These are phyloP conservation scores for Mesembryanthemum crystallinum DNA, from an alignment of 148 eudicot species.

Conservation along the genomic window DNA sequence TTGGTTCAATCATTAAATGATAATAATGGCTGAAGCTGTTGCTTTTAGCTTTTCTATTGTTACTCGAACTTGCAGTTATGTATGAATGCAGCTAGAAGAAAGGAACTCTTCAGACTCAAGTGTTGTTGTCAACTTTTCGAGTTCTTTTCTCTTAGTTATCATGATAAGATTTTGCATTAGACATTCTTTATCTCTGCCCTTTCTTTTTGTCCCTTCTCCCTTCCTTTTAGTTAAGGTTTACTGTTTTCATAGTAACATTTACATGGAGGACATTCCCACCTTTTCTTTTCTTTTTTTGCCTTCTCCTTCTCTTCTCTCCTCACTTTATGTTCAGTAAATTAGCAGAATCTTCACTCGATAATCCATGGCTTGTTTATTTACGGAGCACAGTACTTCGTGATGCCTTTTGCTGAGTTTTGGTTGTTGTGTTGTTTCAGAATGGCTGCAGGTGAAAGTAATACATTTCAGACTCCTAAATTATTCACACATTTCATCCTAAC, in stretches of 20 bases:
- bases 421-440: neutral
- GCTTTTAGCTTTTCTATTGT: slow-evolving; percentile 24
- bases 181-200: slow-evolving; percentile 13
- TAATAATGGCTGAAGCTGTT: slow-evolving; percentile 18
- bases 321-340: neutral
- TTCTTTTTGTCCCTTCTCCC: slow-evolving; percentile 16
- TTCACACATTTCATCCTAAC: neutral
- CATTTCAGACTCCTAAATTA: neutral
- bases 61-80: slow-evolving; percentile 14
- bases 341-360: no score
- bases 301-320: neutral
- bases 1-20: slow-evolving; percentile 11
- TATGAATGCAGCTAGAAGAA: slow-evolving; percentile 30
- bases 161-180: slow-evolving; percentile 14
- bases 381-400: neutral
- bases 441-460: neutral
- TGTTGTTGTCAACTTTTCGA: slow-evolving; percentile 25
- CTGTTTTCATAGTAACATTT: neutral
- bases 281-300: neutral
- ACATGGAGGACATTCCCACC: neutral
- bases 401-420: neutral
- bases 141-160: slow-evolving; percentile 15
- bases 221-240: neutral
- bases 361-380: neutral
- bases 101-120: slow-evolving; percentile 17